Evolutionary conservation across 2,329 filamentous ascomycete genomes (phyloP).

Genomic region (Emmonsiellopsis sp.): DNA sequence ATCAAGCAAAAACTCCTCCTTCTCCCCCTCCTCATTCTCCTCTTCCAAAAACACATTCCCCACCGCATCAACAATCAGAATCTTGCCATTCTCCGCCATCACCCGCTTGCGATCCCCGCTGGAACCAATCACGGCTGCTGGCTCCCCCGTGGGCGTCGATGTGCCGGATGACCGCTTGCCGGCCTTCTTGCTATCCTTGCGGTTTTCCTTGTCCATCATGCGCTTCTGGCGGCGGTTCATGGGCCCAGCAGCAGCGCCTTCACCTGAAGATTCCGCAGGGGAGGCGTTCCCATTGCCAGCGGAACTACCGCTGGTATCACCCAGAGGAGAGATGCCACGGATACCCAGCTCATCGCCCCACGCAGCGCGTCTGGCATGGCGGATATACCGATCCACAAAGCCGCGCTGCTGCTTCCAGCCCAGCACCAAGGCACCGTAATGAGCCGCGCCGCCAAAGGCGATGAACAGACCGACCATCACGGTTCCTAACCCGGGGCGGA

Average conservation of each 20-base stretch:
- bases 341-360: slow-evolving; percentile 75
- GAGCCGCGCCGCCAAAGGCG: slow-evolving; percentile 70
- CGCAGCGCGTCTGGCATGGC: slow-evolving; percentile 74
- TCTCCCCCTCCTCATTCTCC: slow-evolving; percentile 74
- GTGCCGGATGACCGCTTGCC: slow-evolving; percentile 34
- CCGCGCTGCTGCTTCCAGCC: slow-evolving; percentile 83
- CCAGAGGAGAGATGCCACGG: slow-evolving; percentile 58
- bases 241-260: slow-evolving; percentile 45
- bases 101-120: slow-evolving; percentile 77
- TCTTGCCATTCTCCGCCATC: slow-evolving; percentile 88
- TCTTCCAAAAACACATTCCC: slow-evolving; percentile 96
- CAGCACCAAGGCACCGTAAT: slow-evolving; percentile 79
- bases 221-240: slow-evolving; percentile 82
- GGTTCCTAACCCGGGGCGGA: slow-evolving; percentile 79
- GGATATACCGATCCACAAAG: slow-evolving; percentile 86
- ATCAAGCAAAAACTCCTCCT: slow-evolving; percentile 78
- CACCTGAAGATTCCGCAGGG: slow-evolving; percentile 38
- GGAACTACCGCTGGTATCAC: slow-evolving; percentile 25
- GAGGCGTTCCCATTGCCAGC: slow-evolving; percentile 23
- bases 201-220: slow-evolving; percentile 73
- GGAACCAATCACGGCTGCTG: slow-evolving; percentile 47
- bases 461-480: slow-evolving; percentile 76
- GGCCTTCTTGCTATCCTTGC: slow-evolving; percentile 54
- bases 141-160: slow-evolving; percentile 46
- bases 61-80: slow-evolving; percentile 81